Evolutionary conservation across 306 rosid species (phyloP).

Genomic region (Erythrophleum fordii): DNA sequence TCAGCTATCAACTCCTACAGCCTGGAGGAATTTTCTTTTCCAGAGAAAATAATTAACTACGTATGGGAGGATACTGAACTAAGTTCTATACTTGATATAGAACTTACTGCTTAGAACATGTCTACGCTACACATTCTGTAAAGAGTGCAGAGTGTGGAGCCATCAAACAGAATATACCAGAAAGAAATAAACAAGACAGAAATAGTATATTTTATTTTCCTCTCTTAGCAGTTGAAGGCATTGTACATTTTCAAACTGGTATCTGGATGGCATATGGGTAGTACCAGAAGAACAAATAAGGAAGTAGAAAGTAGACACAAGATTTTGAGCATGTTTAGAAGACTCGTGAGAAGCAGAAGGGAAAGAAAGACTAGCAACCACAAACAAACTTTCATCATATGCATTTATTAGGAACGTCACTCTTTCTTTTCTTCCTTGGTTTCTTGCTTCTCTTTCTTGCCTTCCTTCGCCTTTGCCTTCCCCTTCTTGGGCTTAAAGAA

Average conservation of each 20-base stretch:
- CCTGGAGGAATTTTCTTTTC: not conserved
- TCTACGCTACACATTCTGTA: not conserved
- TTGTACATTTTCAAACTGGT: slow-evolving; percentile 15
- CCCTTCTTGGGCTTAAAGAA: slow-evolving; percentile 68
- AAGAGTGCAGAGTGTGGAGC: not conserved
- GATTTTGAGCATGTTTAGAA: not conserved
- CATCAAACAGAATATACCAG: not conserved
- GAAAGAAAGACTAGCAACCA: slow-evolving; percentile 1
- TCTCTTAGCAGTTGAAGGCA: slow-evolving; percentile 27
- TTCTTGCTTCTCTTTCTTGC: slow-evolving; percentile 51
- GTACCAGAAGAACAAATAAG: not conserved
- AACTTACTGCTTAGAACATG: not conserved
- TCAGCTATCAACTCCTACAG: not conserved
- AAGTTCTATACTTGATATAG: not conserved
- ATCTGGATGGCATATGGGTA: not conserved
- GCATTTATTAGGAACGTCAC: slow-evolving; percentile 38
- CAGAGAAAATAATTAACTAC: not conserved
- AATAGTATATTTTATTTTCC: slow-evolving; percentile 27
- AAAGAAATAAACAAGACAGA: not conserved
- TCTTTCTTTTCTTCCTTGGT: slow-evolving; percentile 53
- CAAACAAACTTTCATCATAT: slow-evolving; percentile 8
- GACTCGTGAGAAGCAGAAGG: not conserved
- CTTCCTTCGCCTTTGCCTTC: slow-evolving; percentile 51
- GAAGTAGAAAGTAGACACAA: slow-evolving; percentile 26
- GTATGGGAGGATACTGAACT: not conserved